phyloP scores from a whole-genome alignment of 352 stramenopile genomes.

The Phytopythium ostracodes region DNA sequence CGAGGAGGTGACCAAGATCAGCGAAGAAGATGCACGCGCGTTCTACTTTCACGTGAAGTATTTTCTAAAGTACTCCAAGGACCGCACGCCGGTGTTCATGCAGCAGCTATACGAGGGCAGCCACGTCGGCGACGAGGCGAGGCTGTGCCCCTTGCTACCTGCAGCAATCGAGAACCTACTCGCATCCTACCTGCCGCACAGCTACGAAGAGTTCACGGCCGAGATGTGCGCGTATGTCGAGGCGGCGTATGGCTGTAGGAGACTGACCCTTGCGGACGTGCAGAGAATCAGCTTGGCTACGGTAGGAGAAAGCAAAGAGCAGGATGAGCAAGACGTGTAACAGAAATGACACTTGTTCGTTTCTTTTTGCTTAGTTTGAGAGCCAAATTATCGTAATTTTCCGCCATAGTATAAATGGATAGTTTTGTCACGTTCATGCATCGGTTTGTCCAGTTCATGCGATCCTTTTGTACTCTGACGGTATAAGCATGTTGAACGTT shows the following conservation, averaged over 20 bases:
- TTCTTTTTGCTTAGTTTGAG: too few relatives aligned
- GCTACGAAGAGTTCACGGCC: background rate
- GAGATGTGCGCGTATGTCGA: slow-evolving; percentile 1
- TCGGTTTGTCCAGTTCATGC: too few relatives aligned
- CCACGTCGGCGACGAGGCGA: background rate
- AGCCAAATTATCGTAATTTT: too few relatives aligned
- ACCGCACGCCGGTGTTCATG: background rate
- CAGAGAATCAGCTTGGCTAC: background rate
- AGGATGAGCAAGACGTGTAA: too few relatives aligned
- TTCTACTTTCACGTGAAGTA: slow-evolving; percentile 3
- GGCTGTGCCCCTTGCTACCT: background rate
- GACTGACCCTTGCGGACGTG: background rate
- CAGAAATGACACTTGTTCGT: too few relatives aligned
- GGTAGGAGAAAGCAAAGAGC: too few relatives aligned
- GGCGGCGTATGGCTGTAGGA: background rate
- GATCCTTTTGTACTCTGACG: too few relatives aligned
- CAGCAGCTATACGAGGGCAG: background rate
- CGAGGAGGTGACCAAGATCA: slow-evolving; percentile 2
- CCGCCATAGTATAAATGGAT: too few relatives aligned
- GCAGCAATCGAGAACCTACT: background rate
- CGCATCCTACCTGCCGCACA: background rate
- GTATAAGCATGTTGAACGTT: too few relatives aligned
- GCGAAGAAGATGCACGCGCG: background rate
- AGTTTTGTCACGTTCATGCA: too few relatives aligned
- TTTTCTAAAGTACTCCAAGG: slow-evolving; percentile 1